Base-by-base conservation (phyloP, 1,139 yeast species). In the Blastobotrys persicus region DNA sequence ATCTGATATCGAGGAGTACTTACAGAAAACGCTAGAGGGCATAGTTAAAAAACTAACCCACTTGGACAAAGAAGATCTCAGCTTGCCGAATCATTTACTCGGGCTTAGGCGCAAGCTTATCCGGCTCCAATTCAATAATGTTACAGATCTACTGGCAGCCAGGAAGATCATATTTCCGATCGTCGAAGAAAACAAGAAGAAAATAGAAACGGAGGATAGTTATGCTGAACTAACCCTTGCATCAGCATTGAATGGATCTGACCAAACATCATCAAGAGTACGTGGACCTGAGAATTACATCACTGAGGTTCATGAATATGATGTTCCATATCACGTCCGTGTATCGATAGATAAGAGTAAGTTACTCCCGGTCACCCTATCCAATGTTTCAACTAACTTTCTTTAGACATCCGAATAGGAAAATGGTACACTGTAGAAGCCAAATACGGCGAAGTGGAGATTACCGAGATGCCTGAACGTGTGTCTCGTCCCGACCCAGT, bases 401-500 rank as follows among this genome's bases (percentile, higher is more conserved):
- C 11, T 28, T n/a, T 26, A 48, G 71, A 88, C 59, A 74, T 92
- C 39, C 75, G 98, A 56, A 95, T 91, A 4, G 98, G 98, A 14
- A 91, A 91, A 69, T 94, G 99, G 99, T 94, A 92, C 65, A 77
- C 80, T 37, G 95, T 92, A 1, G 79, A 79, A 51, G 83, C 85
- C 3, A 71, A 75, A 31, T 81, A 80, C 44, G 82, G 85, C 0
- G 74, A 74, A 6, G 72, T 83, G 6, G 71, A 69, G 1, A 71
- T 88, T 40, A 75, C 72, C 14, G 94, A 85, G 62, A 79, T 85
- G 55, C 74, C 75, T 17, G 91, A 86, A 38, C 83, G 85, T 58
- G 83, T 89, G 49, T 95, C 95, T 41, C 94, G 95, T 70, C 96
- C 98, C 3, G 98, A 94, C 65, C 98, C 98, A 0, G 97, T 94